Percentiles rank a stretch among this genome's conserved stretches.
phyloP scores from a whole-genome alignment of 2,329 filamentous ascomycete genomes.

The Xylariales sp. region DNA sequence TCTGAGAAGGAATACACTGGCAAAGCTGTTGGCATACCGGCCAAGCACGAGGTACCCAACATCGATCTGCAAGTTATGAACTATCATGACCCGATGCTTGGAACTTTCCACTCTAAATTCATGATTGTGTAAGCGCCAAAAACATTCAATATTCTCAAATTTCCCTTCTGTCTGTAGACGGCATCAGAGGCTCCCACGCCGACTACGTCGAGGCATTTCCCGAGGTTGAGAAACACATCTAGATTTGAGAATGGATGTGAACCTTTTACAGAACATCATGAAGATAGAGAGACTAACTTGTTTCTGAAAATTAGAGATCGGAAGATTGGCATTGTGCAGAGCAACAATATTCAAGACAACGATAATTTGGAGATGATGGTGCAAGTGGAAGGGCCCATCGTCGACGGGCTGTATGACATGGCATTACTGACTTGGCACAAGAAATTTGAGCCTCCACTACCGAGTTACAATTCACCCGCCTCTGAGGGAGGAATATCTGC shows the following conservation, averaged over 20 bases:
- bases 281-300: too few relatives aligned
- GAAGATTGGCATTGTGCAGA: slow-evolving; percentile 64
- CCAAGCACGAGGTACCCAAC: slow-evolving; percentile 62
- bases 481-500: slow-evolving; percentile 24
- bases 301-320: too few relatives aligned
- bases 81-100: slow-evolving; percentile 63
- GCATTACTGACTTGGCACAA: slow-evolving; percentile 70
- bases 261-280: too few relatives aligned
- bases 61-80: slow-evolving; percentile 70
- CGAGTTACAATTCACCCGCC: slow-evolving; percentile 48
- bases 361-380: slow-evolving; percentile 80
- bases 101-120: slow-evolving; percentile 75
- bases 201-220: too few relatives aligned
- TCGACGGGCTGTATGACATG: slow-evolving; percentile 71
- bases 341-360: slow-evolving; percentile 76
- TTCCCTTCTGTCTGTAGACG: too few relatives aligned
- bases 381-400: slow-evolving; percentile 70
- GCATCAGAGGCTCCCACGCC: too few relatives aligned
- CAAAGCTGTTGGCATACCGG: slow-evolving; percentile 55
- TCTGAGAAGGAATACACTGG: slow-evolving; percentile 53
- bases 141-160: too few relatives aligned
- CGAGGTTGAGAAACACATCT: too few relatives aligned
- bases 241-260: too few relatives aligned
- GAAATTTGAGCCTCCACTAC: slow-evolving; percentile 53
- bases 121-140: too few relatives aligned